Base-by-base conservation (phyloP, 192 early-diverging fungal species). In the Podila epicladia region DNA sequence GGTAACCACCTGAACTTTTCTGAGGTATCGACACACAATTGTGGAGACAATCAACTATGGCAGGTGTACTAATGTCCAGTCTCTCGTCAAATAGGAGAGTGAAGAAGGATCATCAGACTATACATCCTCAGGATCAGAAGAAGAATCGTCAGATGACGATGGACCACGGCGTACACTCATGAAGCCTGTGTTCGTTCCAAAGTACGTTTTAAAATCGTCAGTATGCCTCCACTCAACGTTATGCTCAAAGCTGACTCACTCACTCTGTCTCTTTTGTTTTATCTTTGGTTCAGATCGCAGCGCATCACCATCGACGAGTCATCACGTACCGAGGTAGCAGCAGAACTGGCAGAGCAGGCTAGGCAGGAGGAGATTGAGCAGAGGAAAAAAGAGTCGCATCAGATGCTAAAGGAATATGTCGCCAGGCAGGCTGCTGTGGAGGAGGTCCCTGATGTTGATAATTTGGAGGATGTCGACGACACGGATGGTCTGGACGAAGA, bases 161-260 rank as follows among this genome's bases (percentile, higher is more conserved):
- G 29, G 65, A 29, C 66, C 77, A 6, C 58, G 77, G 22, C 65
- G 77, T 19, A 84, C 85, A 17, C 74, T 97, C 71, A 76, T 96
- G 13, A 98, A 97, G 74, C 97, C 97, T 4, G 88, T 97, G 24
- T 99, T 98, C 87, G 91, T 97, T 53, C 91, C 95, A 73, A 98
- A 95, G 92, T 93, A 92, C 45, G 85, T 74, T 19, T 7, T 17
- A 57, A 65, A 75, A 58, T 50, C 24, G 37, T 60, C 7, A 2
- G 19, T 0, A 20, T 5, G 6, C 1, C 2, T 26, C 37, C 20
- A 11, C 4, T 8, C 11, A 20, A 62, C 32, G 0, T 33, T 62
- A 7, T 37, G 33, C 22, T 28, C 26, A 11, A 31, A 17, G 17
- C 12, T 65, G 9, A 37, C 35, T 45, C 41, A 15, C 13, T 15